Evolutionary conservation across 1,139 yeast species (phyloP), one percentile per base, ranked within the genome.

Genomic region (Pichiaceae sp.): DNA sequence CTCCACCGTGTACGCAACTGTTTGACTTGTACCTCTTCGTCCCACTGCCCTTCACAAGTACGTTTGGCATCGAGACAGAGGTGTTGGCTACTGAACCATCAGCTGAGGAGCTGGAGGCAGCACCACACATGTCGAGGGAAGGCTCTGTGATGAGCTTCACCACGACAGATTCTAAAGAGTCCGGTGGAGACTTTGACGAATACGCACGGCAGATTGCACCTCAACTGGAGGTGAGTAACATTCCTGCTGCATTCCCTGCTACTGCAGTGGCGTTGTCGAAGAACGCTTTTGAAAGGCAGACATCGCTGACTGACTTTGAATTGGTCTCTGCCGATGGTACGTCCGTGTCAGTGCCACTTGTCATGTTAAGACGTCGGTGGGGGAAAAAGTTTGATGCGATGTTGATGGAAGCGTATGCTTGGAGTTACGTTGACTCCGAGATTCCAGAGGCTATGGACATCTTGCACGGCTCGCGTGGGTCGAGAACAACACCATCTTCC

Each of bases 141-240:
- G 24, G 24, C 24, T 21, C 24, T 11, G 24, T 21, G 24, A 7
- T 11, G 11, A 11, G 9, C 24, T 7, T n/a, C 7, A 8, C 23
- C 17, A n/a, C n/a, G 14, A 6, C 16, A 16, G 16, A 3, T n/a
- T 11, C 17, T 29, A 14, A 12, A 26, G 16, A 12, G 31, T 4
- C 20, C 23, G 19, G 11, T 8, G 42, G 48, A 7, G 48, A 50
- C 39, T 82, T 81, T 52, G 79, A 72, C 41, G 85, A 75, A 27
- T 82, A 82, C 50, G 79, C 83, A n/a, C 77, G 78, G 47, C 81
- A 81, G 53, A 77, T 80, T 21, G 84, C 87, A 0, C 89, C 89
- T 1, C 74, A 75, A 27, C 63, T 77, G 6, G 77, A 75, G 40
- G 70, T 78, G 46, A 75, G 83, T 17, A 74, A 82, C 2, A 75